Base-by-base conservation (phyloP, 345 rosid species). In the Alliaria petiolata region DNA sequence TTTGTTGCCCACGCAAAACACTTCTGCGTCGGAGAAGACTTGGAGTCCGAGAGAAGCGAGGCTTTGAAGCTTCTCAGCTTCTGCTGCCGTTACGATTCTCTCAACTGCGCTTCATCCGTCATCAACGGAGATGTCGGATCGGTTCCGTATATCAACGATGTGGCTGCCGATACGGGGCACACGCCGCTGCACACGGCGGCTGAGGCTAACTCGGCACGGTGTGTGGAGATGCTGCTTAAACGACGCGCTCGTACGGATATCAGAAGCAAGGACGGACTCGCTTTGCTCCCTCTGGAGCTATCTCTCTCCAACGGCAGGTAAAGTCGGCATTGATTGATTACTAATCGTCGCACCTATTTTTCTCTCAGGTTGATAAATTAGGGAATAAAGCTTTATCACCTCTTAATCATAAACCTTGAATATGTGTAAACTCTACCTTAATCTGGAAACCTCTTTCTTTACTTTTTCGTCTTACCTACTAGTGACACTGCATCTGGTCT, bases 211-310 rank as follows among this genome's bases (percentile, higher is more conserved):
- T 68, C 97, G 47, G 59, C 62, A 33, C 92, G 86, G 63, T 91
- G 97, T 69, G 75, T 87, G 7, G 87, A 86, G 71, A 30, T 91
- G 87, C 76, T 91, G 58, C 53, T 91, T 19, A 83, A 81, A 69
- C 85, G 80, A 77, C 89, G 87, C 46, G 92, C 87, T 39, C 97
- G 93, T 84, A 85, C 92, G 49, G 97, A 84, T 47, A 25, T 78
- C 49, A 81, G 76, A 81, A 87, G 82, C 34, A 84, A 72, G 76
- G 96, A 86, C 67, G 88, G 80, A 59, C 86, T 83, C 22, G 71
- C 76, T 61, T 74, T 84, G 85, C 79, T 86, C 6, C 81, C 96
- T 67, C 73, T 89, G 76, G 89, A 89, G 80, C 73, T 92, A 60
- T 78, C 88, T 14, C 81, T 92, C 70, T 70, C 46, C 31, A 78